Base-by-base conservation (phyloP, 1,139 yeast genomes). In the Taiozyma sp. region DNA sequence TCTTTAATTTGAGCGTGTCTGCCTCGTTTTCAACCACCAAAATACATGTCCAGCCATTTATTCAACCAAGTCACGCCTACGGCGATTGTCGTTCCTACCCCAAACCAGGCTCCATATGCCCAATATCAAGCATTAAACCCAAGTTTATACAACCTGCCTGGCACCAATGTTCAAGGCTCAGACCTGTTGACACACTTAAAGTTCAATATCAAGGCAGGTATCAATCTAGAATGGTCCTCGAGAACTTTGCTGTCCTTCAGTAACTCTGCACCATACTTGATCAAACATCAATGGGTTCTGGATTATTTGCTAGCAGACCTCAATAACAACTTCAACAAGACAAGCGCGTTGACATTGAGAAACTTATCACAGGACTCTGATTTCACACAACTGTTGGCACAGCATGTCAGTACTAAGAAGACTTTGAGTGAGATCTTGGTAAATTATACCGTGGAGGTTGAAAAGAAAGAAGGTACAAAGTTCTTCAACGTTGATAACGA, bases 311-410 rank as follows among this genome's bases (percentile, higher is more conserved):
- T 62, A 23, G 47, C 45, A 4, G 59, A 62, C 14, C 38, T 58
- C 12, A 48, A 49, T 8, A 44, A 40, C 13, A 56, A 47, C 16
- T 51, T 53, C 8, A 52, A 52, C 41, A 59, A 61, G 48, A 57
- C 59, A 4, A 48, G 59, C 13, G 70, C 75, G 12, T 78, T 93
- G 51, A 78, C 89, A 24, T 72, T 93, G 51, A 76, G 98, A 62
- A 93, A 93, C 66, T 72, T 89, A 51, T 79, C 87, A 2, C 95
- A 93, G 65, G 97, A 90, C 64, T 79, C 88, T 16, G 84, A 79
- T 44, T 88, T 90, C 61, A 96, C 96, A 43, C 92, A 87, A 65
- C 78, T 84, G 68, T 70, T 93, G 55, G 87, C 95, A 0, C 78
- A 81, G 57, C 72, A 78, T 49, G 71, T 68, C 47, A 65, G 67